These are phyloP conservation scores for Candida andamanensis DNA, from an alignment of 805 yeast species.

Conservation along the genomic window DNA sequence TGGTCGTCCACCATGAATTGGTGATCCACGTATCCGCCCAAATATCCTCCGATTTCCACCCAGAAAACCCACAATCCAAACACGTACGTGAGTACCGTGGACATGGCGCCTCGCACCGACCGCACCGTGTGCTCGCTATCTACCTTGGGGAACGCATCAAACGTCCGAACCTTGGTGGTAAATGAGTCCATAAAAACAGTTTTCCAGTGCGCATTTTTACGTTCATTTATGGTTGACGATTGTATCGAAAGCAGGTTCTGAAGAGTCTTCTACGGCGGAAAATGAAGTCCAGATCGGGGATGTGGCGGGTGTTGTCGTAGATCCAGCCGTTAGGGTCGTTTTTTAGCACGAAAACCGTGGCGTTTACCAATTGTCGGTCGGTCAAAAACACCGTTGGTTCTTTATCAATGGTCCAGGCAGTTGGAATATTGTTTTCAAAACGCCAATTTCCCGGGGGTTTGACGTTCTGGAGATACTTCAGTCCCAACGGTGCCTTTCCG, in stretches of 20 bases:
- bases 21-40: constrained; percentile 78
- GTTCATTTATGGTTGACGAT: constrained; percentile 15
- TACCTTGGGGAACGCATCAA: constrained; percentile 45
- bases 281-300: constrained; percentile 30
- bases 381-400: constrained; percentile 49
- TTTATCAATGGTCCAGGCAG: constrained; percentile 62
- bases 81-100: constrained; percentile 61
- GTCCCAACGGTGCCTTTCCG: constrained; percentile 63
- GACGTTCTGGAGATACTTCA: constrained; percentile 47
- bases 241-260: constrained; percentile 48
- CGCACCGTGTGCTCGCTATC: constrained; percentile 57
- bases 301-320: constrained; percentile 25
- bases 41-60: constrained; percentile 78
- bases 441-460: constrained; percentile 71
- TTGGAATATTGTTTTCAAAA: constrained; percentile 48
- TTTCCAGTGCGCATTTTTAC: constrained; percentile 1
- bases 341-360: constrained; percentile 13
- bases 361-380: constrained; percentile 34
- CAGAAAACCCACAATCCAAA: constrained; percentile 66
- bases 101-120: constrained; percentile 71
- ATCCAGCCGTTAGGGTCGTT: constrained; percentile 47
- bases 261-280: constrained; percentile 56
- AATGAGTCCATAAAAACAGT: constrained; percentile 27
- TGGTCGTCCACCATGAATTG: constrained; percentile 69
- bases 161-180: constrained; percentile 36